Conservation (phyloP, 148 eudicot genomes). For the Limonium bicolor region DNA sequence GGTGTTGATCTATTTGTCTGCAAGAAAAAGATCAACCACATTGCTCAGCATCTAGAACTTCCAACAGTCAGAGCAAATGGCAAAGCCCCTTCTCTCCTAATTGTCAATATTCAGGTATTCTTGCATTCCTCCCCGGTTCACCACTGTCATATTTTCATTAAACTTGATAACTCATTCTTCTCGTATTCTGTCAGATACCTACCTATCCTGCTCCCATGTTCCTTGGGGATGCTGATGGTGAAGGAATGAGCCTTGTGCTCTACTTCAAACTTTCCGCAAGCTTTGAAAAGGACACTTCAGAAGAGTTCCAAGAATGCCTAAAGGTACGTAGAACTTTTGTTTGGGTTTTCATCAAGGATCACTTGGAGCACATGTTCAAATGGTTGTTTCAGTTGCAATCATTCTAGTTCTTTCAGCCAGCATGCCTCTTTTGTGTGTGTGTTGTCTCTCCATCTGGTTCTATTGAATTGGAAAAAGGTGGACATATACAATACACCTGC, state of each 20-base stretch:
- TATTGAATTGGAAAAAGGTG: neutral
- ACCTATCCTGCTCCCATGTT: constrained; percentile 70
- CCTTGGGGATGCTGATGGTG: constrained; percentile 65
- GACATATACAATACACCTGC: too few species aligned
- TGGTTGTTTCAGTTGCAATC: neutral
- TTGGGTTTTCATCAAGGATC: neutral
- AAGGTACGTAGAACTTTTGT: constrained; percentile 25
- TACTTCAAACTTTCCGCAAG: constrained; percentile 65
- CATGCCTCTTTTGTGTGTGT: neutral
- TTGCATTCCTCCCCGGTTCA: too few species aligned
- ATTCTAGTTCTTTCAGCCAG: neutral
- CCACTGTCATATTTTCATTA: neutral
- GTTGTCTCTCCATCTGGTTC: neutral
- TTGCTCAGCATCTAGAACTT: constrained; percentile 78
- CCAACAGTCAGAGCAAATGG: constrained; percentile 37
- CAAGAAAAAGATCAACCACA: constrained; percentile 62
- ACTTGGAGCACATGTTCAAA: neutral
- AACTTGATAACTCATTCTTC: neutral
- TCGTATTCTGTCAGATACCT: too few species aligned
- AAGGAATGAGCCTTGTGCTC: constrained; percentile 77
- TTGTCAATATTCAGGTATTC: constrained; percentile 79
- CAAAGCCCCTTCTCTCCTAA: constrained; percentile 40
- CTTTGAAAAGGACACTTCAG: constrained; percentile 48
- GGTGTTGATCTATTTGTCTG: constrained; percentile 65
- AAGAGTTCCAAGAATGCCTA: constrained; percentile 55